These are phyloP conservation scores for Diatrype stigma DNA, from an alignment of 2,329 filamentous ascomycete species.

Conservation along the genomic window DNA sequence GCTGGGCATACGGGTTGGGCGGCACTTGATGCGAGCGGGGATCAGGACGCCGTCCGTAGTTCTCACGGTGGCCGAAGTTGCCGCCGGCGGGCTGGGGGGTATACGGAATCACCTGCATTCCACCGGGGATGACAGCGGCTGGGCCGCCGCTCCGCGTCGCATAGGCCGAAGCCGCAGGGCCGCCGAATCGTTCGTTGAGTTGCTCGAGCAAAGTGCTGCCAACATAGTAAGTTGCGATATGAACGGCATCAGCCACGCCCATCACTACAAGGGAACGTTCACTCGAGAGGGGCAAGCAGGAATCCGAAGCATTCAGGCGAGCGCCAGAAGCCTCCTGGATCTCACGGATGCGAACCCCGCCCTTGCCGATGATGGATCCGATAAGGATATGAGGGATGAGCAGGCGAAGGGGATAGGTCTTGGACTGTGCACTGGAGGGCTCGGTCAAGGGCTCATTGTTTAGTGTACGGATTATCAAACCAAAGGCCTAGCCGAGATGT, in stretches of 20 bases:
- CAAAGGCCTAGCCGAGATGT: constrained; percentile 67
- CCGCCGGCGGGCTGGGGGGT: constrained; percentile 89
- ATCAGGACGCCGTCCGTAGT: constrained; percentile 70
- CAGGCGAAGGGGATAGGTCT: constrained; percentile 93
- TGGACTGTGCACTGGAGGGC: constrained; percentile 86
- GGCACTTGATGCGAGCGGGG: constrained; percentile 71
- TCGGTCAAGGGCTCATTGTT: constrained; percentile 93
- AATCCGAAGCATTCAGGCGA: constrained; percentile 92
- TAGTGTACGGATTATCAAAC: constrained; percentile 93
- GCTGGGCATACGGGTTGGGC: constrained; percentile 71
- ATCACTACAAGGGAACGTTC: constrained; percentile 98
- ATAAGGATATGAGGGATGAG: constrained; percentile 96
- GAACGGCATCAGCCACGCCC: constrained; percentile 94
- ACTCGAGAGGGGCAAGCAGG: constrained; percentile 88
- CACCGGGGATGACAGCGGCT: constrained; percentile 88
- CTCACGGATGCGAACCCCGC: constrained; percentile 90
- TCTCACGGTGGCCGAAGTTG: constrained; percentile 87
- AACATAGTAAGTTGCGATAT: constrained; percentile 98
- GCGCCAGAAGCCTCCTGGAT: constrained; percentile 98
- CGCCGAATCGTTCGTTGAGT: constrained; percentile 92
- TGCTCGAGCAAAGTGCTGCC: constrained; percentile 97
- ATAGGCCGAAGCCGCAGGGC: constrained; percentile 94
- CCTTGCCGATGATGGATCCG: constrained; percentile 97
- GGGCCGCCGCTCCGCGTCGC: constrained; percentile 91
- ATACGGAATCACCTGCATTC: constrained; percentile 99